Conservation (phyloP, 2,329 filamentous ascomycete species). For the Geosmithia flava region DNA sequence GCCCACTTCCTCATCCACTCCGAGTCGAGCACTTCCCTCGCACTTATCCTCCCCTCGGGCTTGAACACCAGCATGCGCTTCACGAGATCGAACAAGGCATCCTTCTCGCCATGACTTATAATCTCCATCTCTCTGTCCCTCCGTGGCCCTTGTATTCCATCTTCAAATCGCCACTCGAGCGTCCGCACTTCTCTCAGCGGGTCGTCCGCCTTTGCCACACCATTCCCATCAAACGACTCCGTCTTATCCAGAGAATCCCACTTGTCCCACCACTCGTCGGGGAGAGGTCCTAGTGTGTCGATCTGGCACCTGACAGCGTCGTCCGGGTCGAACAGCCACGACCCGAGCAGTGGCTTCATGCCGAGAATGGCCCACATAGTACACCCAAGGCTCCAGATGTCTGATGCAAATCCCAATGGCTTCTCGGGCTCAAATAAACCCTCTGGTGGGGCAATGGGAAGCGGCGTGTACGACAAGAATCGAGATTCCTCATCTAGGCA, state of each 20-base stretch:
- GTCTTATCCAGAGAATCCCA: background rate
- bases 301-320: constrained; percentile 6
- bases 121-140: constrained; percentile 3
- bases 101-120: constrained; percentile 5
- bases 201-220: background rate
- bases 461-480: constrained; percentile 14
- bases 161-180: constrained; percentile 7
- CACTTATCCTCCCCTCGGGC: constrained; percentile 5
- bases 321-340: constrained; percentile 1
- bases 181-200: constrained; percentile 6
- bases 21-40: constrained; percentile 4
- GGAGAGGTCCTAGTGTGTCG: constrained; percentile 6
- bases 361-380: constrained; percentile 13
- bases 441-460: constrained; percentile 17
- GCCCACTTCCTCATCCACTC: constrained; percentile 8
- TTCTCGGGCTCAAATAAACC: constrained; percentile 16
- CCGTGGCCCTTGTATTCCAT: constrained; percentile 7
- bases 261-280: constrained; percentile 7
- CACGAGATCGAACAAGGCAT: constrained; percentile 8
- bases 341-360: constrained; percentile 6
- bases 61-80: constrained; percentile 9
- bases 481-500: constrained; percentile 7
- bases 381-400: constrained; percentile 25
- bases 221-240: background rate
- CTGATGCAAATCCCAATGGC: constrained; percentile 18